Base-by-base conservation (phyloP, 805 yeast genomes). In the Yarrowia phangngaensis region DNA sequence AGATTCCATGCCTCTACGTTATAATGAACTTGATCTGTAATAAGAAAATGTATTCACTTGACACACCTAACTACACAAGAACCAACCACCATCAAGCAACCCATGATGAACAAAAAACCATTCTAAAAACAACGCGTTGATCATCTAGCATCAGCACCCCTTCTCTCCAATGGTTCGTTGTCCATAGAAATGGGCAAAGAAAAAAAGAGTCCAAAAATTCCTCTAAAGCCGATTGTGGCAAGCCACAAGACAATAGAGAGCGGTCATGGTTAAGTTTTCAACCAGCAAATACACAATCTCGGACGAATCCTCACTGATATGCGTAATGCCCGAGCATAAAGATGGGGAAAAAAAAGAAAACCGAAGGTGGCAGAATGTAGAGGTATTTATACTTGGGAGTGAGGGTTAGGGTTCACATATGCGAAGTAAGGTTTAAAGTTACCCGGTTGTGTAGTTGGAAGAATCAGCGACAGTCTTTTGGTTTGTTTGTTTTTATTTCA, bases 301-400 rank as follows among this genome's bases (percentile, higher is more conserved):
- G 97, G 98, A 92, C 96, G 95, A 89, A 88, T 92, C 98, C 97
- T 90, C 98, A 90, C 95, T 89, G 97, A 90, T 88, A 87, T 95
- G 95, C 95, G 97, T 92, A 90, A 88, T 90, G 95, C 97, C 97
- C 98, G 83, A 84, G 98, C 97, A 90, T 87, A 90, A 90, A 82
- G 97, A 89, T 85, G 45, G 45, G 43, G 45, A 26, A 27, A 36
- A 36, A 36, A 36, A 36, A 36, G 32, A 26, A 26, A 20, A 14
- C 45, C 45, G 31, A 17, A 24, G 45, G 45, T 7, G 32, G 45
- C 32, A 24, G 4, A 4, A 3, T 4, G 1, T 8, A 3, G 16
- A 24, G 5, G 45, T 36, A 17, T 36, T 26, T 36, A 36, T 36
- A 36, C 17, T 36, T 35, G 43, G 43, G 43, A 35, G 8, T n/a